phyloP scores from a whole-genome alignment of 208 protist species.

The Crithidia sp. region DNA sequence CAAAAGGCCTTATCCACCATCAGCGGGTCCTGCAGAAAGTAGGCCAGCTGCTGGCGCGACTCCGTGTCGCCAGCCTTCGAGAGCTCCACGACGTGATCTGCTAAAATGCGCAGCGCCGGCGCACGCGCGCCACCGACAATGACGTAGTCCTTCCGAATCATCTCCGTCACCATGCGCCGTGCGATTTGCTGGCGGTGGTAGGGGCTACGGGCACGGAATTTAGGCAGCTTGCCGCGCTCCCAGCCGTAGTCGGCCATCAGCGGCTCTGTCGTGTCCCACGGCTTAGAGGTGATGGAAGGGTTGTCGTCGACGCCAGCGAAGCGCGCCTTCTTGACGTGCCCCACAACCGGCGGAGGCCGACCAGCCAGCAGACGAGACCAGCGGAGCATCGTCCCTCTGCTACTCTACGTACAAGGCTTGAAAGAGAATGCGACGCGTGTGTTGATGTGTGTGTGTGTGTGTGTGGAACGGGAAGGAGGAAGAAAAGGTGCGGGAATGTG shows the following conservation, averaged over 20 bases:
- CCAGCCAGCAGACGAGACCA: slow-evolving; percentile 30
- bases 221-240: slow-evolving; percentile 79
- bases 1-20: slow-evolving; percentile 94
- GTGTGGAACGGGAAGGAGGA: too few species aligned
- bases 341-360: slow-evolving; percentile 76
- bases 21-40: slow-evolving; percentile 88
- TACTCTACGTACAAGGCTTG: too few species aligned
- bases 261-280: slow-evolving; percentile 76
- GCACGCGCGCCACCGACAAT: slow-evolving; percentile 89
- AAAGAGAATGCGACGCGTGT: neutral
- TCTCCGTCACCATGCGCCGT: slow-evolving; percentile 90
- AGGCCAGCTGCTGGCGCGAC: slow-evolving; percentile 87
- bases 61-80: slow-evolving; percentile 89
- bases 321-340: slow-evolving; percentile 63
- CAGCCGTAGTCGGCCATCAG: slow-evolving; percentile 90
- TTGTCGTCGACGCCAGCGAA: slow-evolving; percentile 87
- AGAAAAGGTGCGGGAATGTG: too few species aligned
- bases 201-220: slow-evolving; percentile 83
- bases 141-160: slow-evolving; percentile 89
- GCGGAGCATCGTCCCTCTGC: slow-evolving; percentile 43
- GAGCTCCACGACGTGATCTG: slow-evolving; percentile 89
- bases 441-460: neutral
- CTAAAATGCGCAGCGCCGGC: slow-evolving; percentile 85
- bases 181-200: slow-evolving; percentile 90
- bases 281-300: slow-evolving; percentile 71